phyloP scores from a whole-genome alignment of 768 basidiomycete genomes.

The Lenzites betulinus region DNA sequence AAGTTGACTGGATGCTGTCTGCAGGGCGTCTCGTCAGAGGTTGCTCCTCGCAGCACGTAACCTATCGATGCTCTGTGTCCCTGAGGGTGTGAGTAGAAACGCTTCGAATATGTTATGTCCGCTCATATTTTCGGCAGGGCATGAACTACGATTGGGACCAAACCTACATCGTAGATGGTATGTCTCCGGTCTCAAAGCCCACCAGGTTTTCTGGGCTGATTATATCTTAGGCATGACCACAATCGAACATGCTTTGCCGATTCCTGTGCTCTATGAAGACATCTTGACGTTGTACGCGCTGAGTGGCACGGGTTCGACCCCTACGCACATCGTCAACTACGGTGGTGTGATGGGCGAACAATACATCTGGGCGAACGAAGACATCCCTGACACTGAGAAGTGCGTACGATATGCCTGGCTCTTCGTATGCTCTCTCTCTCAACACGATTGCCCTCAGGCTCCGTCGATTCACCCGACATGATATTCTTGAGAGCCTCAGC shows the following conservation, averaged over 20 bases:
- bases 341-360: slow-evolving; percentile 74
- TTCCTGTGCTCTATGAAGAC: slow-evolving; percentile 67
- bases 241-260: slow-evolving; percentile 68
- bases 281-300: slow-evolving; percentile 58
- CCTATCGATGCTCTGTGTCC: slow-evolving; percentile 69
- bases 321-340: slow-evolving; percentile 77
- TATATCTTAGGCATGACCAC: slow-evolving; percentile 68
- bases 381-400: slow-evolving; percentile 72
- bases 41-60: slow-evolving; percentile 61
- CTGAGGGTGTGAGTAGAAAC: slow-evolving; percentile 55
- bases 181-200: neutral
- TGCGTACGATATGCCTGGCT: slow-evolving; percentile 32
- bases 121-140: slow-evolving; percentile 40
- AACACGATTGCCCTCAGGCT: slow-evolving; percentile 42
- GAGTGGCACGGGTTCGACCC: slow-evolving; percentile 73
- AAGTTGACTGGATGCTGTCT: neutral
- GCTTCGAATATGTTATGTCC: neutral
- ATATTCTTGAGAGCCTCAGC: slow-evolving; percentile 57
- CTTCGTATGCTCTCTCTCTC: neutral
- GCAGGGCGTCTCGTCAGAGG: slow-evolving; percentile 66
- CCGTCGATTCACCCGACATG: slow-evolving; percentile 64
- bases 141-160: slow-evolving; percentile 82
- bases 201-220: neutral
- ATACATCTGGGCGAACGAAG: slow-evolving; percentile 61
- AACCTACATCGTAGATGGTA: slow-evolving; percentile 79